These are phyloP conservation scores for Vigna angularis DNA, from an alignment of 306 rosid species.

Conservation along the genomic window DNA sequence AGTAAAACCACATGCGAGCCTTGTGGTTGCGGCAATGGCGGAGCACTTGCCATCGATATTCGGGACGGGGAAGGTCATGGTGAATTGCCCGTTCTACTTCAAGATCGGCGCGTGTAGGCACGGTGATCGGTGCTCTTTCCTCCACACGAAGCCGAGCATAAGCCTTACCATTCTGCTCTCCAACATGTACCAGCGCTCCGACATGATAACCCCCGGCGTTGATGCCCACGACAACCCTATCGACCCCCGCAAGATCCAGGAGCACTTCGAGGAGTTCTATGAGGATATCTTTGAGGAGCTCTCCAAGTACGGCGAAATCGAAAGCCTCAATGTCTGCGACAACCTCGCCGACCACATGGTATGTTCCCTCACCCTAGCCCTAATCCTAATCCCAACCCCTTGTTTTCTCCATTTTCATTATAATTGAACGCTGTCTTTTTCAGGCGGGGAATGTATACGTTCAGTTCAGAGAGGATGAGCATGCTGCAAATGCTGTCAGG, in stretches of 20 bases:
- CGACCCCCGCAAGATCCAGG: slow-evolving; percentile 66
- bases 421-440: neutral
- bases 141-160: slow-evolving; percentile 76
- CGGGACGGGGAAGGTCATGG: slow-evolving; percentile 80
- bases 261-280: slow-evolving; percentile 76
- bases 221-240: slow-evolving; percentile 65
- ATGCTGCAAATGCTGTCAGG: slow-evolving; percentile 63
- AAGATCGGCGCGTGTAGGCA: slow-evolving; percentile 87
- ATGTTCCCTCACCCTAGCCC: neutral
- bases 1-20: neutral
- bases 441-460: slow-evolving; percentile 81
- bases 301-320: slow-evolving; percentile 69
- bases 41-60: slow-evolving; percentile 77
- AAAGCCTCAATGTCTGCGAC: slow-evolving; percentile 75
- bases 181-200: slow-evolving; percentile 85
- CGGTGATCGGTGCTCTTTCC: slow-evolving; percentile 73
- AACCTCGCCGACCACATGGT: slow-evolving; percentile 85
- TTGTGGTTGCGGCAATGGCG: slow-evolving; percentile 50
- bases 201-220: slow-evolving; percentile 76
- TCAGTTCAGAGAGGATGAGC: slow-evolving; percentile 77
- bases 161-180: slow-evolving; percentile 74
- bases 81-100: slow-evolving; percentile 81
- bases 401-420: neutral
- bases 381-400: no score
- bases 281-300: slow-evolving; percentile 74